Conservation (phyloP, 257 asterid genomes). For the Nicotiana noctiflora region DNA sequence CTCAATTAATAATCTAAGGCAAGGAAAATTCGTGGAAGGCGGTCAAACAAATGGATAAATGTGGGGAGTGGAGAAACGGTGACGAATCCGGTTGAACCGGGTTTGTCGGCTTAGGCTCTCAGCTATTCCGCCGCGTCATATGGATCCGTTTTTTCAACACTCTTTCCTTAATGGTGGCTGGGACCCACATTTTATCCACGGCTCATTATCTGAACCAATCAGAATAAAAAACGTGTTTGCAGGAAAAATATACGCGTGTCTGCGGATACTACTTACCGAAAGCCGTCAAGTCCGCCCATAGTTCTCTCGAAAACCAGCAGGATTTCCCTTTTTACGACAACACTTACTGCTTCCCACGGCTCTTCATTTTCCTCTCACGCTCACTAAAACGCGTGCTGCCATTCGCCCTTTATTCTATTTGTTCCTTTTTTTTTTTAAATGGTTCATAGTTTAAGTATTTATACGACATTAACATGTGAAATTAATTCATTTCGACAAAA, state of each 20-base stretch:
- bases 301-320: conserved; percentile 1
- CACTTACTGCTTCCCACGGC: not conserved
- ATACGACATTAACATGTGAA: too few species aligned
- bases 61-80: not conserved
- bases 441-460: too few species aligned
- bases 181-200: not conserved
- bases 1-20: not conserved
- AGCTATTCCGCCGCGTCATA: not conserved
- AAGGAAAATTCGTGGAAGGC: not conserved
- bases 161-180: not conserved
- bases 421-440: too few species aligned
- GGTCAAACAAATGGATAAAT: not conserved
- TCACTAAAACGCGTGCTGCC: not conserved
- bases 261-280: not conserved
- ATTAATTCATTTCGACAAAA: too few species aligned
- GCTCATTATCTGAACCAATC: not conserved
- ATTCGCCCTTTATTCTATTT: not conserved
- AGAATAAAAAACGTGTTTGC: not conserved
- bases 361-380: not conserved
- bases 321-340: not conserved
- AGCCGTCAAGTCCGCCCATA: conserved; percentile 1
- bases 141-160: not conserved
- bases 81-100: conserved; percentile 4
- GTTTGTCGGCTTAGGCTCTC: not conserved
- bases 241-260: not conserved